These are phyloP conservation scores for Coleophoma cylindrospora DNA, from an alignment of 2,329 filamentous ascomycete genomes.

Conservation along the genomic window DNA sequence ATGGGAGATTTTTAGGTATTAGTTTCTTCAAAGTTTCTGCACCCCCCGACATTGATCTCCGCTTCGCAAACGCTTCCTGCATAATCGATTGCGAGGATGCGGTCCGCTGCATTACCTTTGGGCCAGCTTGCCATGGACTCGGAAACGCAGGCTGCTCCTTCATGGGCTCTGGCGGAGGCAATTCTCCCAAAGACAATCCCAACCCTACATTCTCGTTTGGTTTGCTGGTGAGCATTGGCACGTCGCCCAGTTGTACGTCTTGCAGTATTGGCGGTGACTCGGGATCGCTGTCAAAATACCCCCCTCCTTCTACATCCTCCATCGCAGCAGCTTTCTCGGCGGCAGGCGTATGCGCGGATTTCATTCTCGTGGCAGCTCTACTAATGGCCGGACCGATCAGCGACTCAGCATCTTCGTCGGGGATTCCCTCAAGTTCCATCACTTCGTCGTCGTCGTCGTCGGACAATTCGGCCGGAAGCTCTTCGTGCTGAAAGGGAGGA, in stretches of 20 bases:
- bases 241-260: not conserved
- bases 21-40: conserved; percentile 53
- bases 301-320: conserved; percentile 41
- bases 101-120: conserved; percentile 29
- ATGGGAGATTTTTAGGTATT: conserved; percentile 48
- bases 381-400: conserved; percentile 56
- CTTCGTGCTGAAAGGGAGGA: not conserved
- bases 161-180: conserved; percentile 23
- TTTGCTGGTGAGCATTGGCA: not conserved
- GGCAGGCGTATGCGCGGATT: conserved; percentile 48
- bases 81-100: conserved; percentile 33
- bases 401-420: conserved; percentile 50
- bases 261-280: conserved; percentile 17
- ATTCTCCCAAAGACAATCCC: conserved; percentile 10
- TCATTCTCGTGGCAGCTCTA: conserved; percentile 48
- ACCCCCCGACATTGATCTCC: conserved; percentile 48
- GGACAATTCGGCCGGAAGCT: conserved; percentile 8
- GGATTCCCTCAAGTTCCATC: conserved; percentile 11
- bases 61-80: conserved; percentile 39
- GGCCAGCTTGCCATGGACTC: conserved; percentile 36
- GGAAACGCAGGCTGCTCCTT: conserved; percentile 12
- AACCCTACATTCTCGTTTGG: not conserved
- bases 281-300: conserved; percentile 32
- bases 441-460: conserved; percentile 12
- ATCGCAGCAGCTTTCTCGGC: conserved; percentile 53